phyloP scores from a whole-genome alignment of 1,139 yeast species.

The Debaryomycetaceae sp. region DNA sequence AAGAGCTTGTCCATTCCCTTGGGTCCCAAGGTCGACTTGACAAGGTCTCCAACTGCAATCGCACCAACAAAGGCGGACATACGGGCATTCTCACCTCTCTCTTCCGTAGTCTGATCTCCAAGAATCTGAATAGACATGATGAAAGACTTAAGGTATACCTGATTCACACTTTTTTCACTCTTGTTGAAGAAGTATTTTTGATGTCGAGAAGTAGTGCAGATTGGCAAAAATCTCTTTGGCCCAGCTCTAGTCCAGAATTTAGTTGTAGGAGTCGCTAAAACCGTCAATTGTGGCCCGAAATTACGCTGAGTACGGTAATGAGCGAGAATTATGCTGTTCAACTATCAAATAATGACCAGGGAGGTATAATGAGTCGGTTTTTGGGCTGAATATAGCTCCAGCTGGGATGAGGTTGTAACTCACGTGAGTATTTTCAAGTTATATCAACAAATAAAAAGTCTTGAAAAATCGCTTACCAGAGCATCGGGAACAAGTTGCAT shows the following conservation, averaged over 20 bases:
- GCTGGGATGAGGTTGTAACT: neutral
- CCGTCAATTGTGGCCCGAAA: no score
- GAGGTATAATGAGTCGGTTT: no score
- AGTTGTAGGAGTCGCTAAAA: no score
- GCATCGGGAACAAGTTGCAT: neutral
- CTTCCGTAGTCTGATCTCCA: slow-evolving; percentile 97
- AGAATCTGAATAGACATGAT: slow-evolving; percentile 80
- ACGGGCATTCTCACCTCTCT: slow-evolving; percentile 97
- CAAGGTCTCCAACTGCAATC: slow-evolving; percentile 96
- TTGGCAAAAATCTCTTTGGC: neutral
- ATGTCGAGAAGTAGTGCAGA: slow-evolving; percentile 4
- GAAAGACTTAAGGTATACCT: neutral
- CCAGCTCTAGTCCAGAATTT: neutral
- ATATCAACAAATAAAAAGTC: slow-evolving; percentile 4
- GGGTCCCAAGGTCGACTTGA: slow-evolving; percentile 94
- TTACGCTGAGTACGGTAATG: no score
- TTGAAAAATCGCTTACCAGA: slow-evolving; percentile 3
- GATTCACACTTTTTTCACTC: neutral
- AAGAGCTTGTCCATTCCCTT: slow-evolving; percentile 97
- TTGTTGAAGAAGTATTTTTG: slow-evolving; percentile 1
- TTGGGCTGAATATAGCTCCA: neutral
- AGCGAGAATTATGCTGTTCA: no score
- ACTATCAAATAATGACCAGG: no score
- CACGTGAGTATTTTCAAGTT: neutral
- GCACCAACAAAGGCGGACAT: slow-evolving; percentile 97